Percentiles rank a stretch among this genome's conserved stretches.
Conservation (phyloP, 306 rosid genomes). For the Prinsepia uniflora region DNA sequence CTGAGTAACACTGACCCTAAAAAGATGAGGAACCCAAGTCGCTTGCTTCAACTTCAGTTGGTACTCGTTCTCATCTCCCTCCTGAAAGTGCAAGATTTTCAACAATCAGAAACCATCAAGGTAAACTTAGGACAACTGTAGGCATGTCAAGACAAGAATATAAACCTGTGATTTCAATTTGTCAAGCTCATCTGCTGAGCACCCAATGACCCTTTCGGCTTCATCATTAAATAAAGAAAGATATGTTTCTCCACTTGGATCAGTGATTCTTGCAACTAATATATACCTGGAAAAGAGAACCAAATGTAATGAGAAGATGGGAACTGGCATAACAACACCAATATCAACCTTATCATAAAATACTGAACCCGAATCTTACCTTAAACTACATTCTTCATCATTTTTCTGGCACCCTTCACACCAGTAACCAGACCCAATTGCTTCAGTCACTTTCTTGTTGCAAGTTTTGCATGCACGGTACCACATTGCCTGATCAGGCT, state of each 20-base stretch:
- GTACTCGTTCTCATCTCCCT: conserved; percentile 52
- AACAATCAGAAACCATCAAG: background rate
- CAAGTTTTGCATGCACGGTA: conserved; percentile 87
- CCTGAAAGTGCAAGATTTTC: conserved; percentile 30
- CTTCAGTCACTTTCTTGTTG: conserved; percentile 81
- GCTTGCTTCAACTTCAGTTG: conserved; percentile 63
- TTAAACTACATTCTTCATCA: conserved; percentile 61
- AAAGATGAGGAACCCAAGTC: conserved; percentile 76
- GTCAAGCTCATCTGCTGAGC: conserved; percentile 83
- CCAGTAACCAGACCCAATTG: conserved; percentile 72
- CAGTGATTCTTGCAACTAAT: conserved; percentile 49
- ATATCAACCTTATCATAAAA: background rate
- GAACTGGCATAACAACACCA: conserved; percentile 2
- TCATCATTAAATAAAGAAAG: conserved; percentile 63
- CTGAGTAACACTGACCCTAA: conserved; percentile 77
- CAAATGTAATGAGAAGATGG: background rate
- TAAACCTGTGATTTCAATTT: conserved; percentile 59
- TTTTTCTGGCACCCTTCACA: conserved; percentile 90
- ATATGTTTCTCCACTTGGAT: conserved; percentile 61
- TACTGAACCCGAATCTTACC: conserved; percentile 32
- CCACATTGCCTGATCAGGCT: conserved; percentile 89
- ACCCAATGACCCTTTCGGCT: conserved; percentile 73
- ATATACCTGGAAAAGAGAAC: conserved; percentile 48
- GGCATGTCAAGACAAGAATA: background rate
- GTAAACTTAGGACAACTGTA: background rate